Evolutionary conservation across 1,284 basidiomycete genomes (phyloP).

Genomic region (Puccinia coronata): DNA sequence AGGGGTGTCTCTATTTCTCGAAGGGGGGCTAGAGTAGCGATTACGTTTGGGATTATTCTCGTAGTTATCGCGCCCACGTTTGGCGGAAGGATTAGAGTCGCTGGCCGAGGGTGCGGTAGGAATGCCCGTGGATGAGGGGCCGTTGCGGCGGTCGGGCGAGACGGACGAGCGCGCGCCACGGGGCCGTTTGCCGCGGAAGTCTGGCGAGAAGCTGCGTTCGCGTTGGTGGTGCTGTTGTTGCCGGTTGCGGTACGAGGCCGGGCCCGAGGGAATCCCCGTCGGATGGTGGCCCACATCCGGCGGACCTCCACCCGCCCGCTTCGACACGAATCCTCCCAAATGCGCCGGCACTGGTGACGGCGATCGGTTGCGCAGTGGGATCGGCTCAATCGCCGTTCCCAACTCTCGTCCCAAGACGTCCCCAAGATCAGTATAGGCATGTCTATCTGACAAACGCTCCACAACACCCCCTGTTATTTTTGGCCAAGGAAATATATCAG

Average conservation of each 20-base stretch:
- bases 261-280: conserved; percentile 27
- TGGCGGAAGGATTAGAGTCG: conserved; percentile 9
- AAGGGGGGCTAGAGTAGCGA: conserved; percentile 23
- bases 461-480: conserved; percentile 37
- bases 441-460: conserved; percentile 38
- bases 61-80: conserved; percentile 36
- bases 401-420: conserved; percentile 48
- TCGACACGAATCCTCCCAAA: conserved; percentile 37
- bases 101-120: background rate
- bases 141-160: conserved; percentile 42
- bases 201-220: conserved; percentile 46
- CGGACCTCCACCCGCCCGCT: background rate
- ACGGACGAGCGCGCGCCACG: conserved; percentile 13
- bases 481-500: background rate
- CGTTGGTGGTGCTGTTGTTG: conserved; percentile 17
- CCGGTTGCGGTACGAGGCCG: conserved; percentile 33
- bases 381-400: conserved; percentile 43
- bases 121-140: background rate
- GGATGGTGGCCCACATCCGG: conserved; percentile 7
- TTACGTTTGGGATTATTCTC: conserved; percentile 41
- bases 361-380: conserved; percentile 39
- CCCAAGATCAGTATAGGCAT: conserved; percentile 32
- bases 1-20: conserved; percentile 11
- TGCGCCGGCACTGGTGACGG: conserved; percentile 34
- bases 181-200: conserved; percentile 32